These are phyloP conservation scores for Aureobasidium lini DNA, from an alignment of 2,329 filamentous ascomycete genomes.

Conservation along the genomic window DNA sequence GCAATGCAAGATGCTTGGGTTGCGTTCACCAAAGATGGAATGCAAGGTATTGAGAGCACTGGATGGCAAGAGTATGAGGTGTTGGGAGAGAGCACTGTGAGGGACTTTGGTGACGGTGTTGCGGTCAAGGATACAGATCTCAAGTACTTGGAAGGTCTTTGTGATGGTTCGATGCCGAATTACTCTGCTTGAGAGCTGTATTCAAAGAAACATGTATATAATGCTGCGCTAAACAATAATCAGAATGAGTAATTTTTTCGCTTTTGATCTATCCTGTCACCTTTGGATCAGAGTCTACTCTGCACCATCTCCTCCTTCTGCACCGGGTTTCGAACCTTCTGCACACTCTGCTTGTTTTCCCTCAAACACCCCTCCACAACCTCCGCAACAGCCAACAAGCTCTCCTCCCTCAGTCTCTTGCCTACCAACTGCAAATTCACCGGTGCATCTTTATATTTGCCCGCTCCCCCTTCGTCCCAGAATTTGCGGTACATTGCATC, in stretches of 20 bases:
- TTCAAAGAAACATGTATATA: too few relatives aligned
- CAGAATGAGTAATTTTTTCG: too few relatives aligned
- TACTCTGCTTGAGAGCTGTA: not conserved
- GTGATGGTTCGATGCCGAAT: conserved; percentile 17
- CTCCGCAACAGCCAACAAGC: conserved; percentile 9
- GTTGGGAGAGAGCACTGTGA: conserved; percentile 18
- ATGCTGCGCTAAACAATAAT: too few relatives aligned
- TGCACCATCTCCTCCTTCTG: not conserved
- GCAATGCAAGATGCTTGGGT: conserved; percentile 31
- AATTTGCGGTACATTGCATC: not conserved
- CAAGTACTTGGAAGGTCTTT: conserved; percentile 19
- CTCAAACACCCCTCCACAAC: not conserved
- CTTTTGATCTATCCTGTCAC: not conserved
- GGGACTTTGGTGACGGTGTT: conserved; percentile 24
- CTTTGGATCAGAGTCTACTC: not conserved
- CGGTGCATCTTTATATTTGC: conserved; percentile 12
- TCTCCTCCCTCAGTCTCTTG: conserved; percentile 14
- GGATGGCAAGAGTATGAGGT: conserved; percentile 11
- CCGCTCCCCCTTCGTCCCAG: conserved; percentile 2
- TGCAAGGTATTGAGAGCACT: not conserved
- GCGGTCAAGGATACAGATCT: conserved; percentile 23
- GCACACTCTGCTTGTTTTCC: not conserved
- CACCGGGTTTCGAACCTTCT: not conserved
- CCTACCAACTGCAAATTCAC: conserved; percentile 14
- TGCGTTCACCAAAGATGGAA: conserved; percentile 24